phyloP scores from a whole-genome alignment of 352 stramenopile species.

The Globisporangium alternatum region DNA sequence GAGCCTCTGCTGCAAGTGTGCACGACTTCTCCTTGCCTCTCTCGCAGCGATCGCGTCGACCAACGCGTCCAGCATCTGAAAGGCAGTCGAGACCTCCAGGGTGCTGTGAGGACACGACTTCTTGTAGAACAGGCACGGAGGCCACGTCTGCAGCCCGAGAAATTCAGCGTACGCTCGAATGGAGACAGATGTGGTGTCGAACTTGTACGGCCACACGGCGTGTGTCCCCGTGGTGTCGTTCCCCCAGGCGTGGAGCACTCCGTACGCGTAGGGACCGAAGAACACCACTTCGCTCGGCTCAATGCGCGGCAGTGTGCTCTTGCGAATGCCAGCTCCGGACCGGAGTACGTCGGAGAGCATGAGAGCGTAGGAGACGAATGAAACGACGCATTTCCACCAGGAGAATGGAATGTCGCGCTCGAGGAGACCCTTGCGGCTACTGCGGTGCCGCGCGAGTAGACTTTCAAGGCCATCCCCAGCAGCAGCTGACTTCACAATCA shows the following conservation, averaged over 20 bases:
- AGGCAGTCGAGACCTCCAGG: background rate
- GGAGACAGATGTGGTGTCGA: slow-evolving; percentile 16
- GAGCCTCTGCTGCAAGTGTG: background rate
- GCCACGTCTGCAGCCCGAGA: slow-evolving; percentile 7
- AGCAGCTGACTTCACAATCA: background rate
- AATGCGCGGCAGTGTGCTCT: background rate
- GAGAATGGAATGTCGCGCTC: slow-evolving; percentile 18
- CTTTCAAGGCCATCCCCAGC: background rate
- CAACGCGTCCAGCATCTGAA: slow-evolving; percentile 12
- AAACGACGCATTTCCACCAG: slow-evolving; percentile 7
- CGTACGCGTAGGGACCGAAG: slow-evolving; percentile 13
- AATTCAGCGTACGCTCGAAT: slow-evolving; percentile 14
- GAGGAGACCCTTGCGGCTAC: background rate
- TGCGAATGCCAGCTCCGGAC: slow-evolving; percentile 6
- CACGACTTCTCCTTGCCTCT: background rate
- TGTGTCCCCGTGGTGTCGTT: background rate
- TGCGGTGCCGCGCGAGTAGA: slow-evolving; percentile 4
- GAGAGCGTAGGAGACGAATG: slow-evolving; percentile 19
- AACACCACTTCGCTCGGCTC: slow-evolving; percentile 6
- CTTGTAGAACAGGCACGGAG: slow-evolving; percentile 12
- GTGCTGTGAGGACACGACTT: background rate
- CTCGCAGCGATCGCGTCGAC: background rate
- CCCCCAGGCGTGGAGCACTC: slow-evolving; percentile 1
- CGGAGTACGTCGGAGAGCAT: slow-evolving; percentile 22
- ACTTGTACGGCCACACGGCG: slow-evolving; percentile 19